Percentiles rank a stretch among this genome's conserved stretches.
Evolutionary conservation across 441 rosid species (phyloP).

Genomic region (Sinapis alba): DNA sequence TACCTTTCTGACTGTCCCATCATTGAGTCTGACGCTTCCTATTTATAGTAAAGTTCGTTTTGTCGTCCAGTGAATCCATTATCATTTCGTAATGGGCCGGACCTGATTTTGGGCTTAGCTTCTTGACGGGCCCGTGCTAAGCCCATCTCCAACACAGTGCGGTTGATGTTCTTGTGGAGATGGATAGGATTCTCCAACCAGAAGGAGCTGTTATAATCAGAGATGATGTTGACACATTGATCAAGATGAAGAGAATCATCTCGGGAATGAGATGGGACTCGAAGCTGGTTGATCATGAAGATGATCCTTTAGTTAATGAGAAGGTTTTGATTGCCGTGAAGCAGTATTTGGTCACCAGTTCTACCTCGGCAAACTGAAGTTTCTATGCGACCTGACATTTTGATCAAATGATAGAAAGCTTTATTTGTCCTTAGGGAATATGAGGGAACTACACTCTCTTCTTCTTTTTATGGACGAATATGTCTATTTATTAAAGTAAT

Average conservation of each 20-base stretch:
- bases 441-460: conserved; percentile 19
- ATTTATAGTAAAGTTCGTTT: too few relatives aligned
- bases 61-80: too few relatives aligned
- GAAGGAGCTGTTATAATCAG: conserved; percentile 77
- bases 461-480: conserved; percentile 16
- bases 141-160: too few relatives aligned
- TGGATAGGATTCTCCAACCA: too few relatives aligned
- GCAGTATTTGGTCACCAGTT: conserved; percentile 76
- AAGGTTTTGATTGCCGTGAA: conserved; percentile 72
- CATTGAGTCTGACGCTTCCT: too few relatives aligned
- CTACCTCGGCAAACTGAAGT: conserved; percentile 57
- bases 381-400: conserved; percentile 32
- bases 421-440: conserved; percentile 33
- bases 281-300: conserved; percentile 77
- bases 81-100: too few relatives aligned
- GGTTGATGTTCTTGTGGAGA: too few relatives aligned
- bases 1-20: too few relatives aligned
- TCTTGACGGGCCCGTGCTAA: too few relatives aligned
- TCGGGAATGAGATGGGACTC: conserved; percentile 74
- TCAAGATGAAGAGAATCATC: conserved; percentile 62
- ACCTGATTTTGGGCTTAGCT: too few relatives aligned
- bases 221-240: conserved; percentile 65
- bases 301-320: conserved; percentile 69
- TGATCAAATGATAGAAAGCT: conserved; percentile 31
- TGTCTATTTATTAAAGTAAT: conserved; percentile 27